Base-by-base conservation (phyloP, 2,329 filamentous ascomycete genomes). In the Epichloe hybrida region DNA sequence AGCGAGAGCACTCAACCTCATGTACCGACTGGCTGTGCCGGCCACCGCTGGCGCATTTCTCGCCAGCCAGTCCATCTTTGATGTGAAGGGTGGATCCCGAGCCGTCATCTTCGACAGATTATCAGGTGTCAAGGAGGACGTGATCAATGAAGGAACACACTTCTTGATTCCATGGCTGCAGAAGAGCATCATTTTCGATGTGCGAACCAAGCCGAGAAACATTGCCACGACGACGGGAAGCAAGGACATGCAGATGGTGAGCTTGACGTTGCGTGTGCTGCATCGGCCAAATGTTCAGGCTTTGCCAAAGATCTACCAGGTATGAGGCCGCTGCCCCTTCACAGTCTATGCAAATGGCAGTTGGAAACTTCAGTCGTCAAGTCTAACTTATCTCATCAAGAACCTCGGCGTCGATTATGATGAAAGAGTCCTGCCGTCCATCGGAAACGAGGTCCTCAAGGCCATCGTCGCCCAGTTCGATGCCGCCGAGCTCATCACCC, bases 241-340 rank as follows among this genome's bases (percentile, higher is more conserved):
- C 79, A 98, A 98, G 81, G 93, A 98, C 73, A 72, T 98, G 77
- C 93, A 98, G 76, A 98, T 98, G 93, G 93, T 98, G 64, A 96
- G 89, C 78, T 79, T 98, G 77, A 98, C 93, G 50, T 78, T 98
- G 66, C 81, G 93, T 70, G 93, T 98, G 57, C 72, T 98, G 69
- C 91, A 97, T 73, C 80, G 94, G 61, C 93, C 94, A 5, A 91
- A 95, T 52, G 91, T 98, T 62, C 82, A 88, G 75, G 81, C 84
- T 62, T 75, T 98, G 65, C 94, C 93, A 54, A 95, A 91, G 75
- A 98, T 98, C 64, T 98, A 98, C 77, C 93, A 97, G 81, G 91
- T 96, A 71, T 53, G 60, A 13, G 12, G 12, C 36, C 15, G 5
- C 15, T 8, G 13, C 13, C 15, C 15, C 15, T 43, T 27, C 15